These are phyloP conservation scores for Thelephora terrestris DNA, from an alignment of 1,284 basidiomycete genomes.

Conservation along the genomic window DNA sequence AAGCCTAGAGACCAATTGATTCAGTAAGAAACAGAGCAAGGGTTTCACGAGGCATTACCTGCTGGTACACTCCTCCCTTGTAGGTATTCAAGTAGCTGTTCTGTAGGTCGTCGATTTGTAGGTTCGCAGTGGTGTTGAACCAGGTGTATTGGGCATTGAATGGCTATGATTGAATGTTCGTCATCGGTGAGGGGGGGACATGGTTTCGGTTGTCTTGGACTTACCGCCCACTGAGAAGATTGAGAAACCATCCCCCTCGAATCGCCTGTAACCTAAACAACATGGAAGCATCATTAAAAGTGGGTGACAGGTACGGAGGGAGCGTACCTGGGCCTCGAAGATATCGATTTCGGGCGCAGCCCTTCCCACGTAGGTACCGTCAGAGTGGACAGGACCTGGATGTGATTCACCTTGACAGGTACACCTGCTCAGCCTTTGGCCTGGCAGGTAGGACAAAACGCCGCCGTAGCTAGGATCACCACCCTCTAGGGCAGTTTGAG, in stretches of 20 bases:
- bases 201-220: conserved; percentile 7
- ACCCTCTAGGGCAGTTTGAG: conserved; percentile 28
- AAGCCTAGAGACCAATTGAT: neutral
- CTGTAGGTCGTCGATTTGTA: conserved; percentile 33
- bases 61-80: conserved; percentile 42
- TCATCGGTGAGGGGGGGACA: neutral
- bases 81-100: conserved; percentile 41
- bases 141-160: conserved; percentile 35
- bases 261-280: conserved; percentile 18
- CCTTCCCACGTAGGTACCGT: conserved; percentile 62
- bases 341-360: conserved; percentile 83
- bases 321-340: conserved; percentile 57
- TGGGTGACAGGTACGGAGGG: neutral
- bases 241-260: conserved; percentile 32
- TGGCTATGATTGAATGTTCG: conserved; percentile 21
- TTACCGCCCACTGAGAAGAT: conserved; percentile 34
- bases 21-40: neutral
- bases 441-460: conserved; percentile 60
- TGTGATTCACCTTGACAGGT: conserved; percentile 77
- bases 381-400: conserved; percentile 61
- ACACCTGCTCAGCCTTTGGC: conserved; percentile 72
- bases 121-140: conserved; percentile 32
- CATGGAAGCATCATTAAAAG: conserved; percentile 11
- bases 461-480: conserved; percentile 26
- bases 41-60: conserved; percentile 26